Evolutionary conservation across 1,139 yeast genomes (phyloP).

Genomic region (Geotrichum cucujoidarum): DNA sequence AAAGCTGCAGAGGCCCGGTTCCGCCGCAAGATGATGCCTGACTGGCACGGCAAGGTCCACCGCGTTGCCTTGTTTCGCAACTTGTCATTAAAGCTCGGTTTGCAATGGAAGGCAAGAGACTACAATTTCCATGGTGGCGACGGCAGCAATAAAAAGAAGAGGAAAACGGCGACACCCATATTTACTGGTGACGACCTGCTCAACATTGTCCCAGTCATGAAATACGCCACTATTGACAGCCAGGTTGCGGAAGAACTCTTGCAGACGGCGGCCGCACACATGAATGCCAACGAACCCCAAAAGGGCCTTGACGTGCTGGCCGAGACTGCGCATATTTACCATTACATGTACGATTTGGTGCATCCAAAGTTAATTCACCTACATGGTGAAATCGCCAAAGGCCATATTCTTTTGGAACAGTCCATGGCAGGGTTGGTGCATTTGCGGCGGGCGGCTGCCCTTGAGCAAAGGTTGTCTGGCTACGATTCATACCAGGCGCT

Average conservation of each 20-base stretch:
- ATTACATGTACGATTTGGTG: conserved; percentile 77
- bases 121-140: conserved; percentile 42
- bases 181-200: conserved; percentile 51
- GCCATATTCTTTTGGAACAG: too few species aligned
- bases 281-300: conserved; percentile 33
- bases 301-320: conserved; percentile 45
- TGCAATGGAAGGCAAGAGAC: conserved; percentile 64
- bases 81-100: conserved; percentile 75
- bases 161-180: conserved; percentile 21
- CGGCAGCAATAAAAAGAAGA: background rate
- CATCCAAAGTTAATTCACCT: conserved; percentile 49
- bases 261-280: conserved; percentile 43
- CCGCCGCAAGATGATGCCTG: conserved; percentile 51
- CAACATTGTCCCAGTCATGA: conserved; percentile 66
- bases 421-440: conserved; percentile 34
- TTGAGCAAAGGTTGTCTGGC: conserved; percentile 78
- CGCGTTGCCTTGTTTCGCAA: conserved; percentile 54
- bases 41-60: conserved; percentile 40
- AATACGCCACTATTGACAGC: conserved; percentile 64
- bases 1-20: conserved; percentile 37
- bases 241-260: conserved; percentile 71
- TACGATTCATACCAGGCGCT: conserved; percentile 74
- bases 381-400: background rate
- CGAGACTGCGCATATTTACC: conserved; percentile 69
- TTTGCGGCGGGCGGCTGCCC: conserved; percentile 65